Conservation (phyloP, 2,329 filamentous ascomycete genomes). For the Fusarium hainanense region DNA sequence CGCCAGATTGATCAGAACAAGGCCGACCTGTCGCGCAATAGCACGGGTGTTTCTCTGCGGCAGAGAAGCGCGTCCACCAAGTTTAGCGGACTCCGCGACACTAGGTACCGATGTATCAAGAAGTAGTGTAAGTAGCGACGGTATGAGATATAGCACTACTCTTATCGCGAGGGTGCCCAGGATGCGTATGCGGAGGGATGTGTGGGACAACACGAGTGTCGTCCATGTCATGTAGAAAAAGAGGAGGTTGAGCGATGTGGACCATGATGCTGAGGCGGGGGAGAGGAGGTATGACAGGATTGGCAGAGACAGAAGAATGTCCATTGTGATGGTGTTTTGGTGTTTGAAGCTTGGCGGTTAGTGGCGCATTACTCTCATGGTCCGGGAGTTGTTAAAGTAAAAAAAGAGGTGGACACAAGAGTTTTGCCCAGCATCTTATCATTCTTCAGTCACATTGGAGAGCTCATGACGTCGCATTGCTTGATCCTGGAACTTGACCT, state of each 20-base stretch:
- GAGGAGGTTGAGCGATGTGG: conserved; percentile 82
- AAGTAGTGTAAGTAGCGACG: conserved; percentile 76
- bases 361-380: conserved; percentile 10
- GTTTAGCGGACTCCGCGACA: conserved; percentile 75
- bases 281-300: conserved; percentile 75
- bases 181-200: conserved; percentile 79
- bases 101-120: conserved; percentile 79
- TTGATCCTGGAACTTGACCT: conserved; percentile 21
- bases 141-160: conserved; percentile 76
- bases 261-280: conserved; percentile 73
- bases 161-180: conserved; percentile 76
- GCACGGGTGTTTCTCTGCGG: conserved; percentile 57
- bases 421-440: background rate
- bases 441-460: background rate
- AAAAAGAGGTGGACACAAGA: background rate
- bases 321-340: conserved; percentile 56
- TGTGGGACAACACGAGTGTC: conserved; percentile 81
- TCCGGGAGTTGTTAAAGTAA: background rate
- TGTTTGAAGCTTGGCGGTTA: conserved; percentile 9
- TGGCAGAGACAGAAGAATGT: conserved; percentile 77
- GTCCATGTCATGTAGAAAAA: conserved; percentile 95
- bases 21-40: conserved; percentile 52
- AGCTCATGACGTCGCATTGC: conserved; percentile 10
- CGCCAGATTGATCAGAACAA: conserved; percentile 60
- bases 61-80: conserved; percentile 65